phyloP scores from a whole-genome alignment of 2,329 filamentous ascomycete genomes.

The Coleophoma cylindrospora region DNA sequence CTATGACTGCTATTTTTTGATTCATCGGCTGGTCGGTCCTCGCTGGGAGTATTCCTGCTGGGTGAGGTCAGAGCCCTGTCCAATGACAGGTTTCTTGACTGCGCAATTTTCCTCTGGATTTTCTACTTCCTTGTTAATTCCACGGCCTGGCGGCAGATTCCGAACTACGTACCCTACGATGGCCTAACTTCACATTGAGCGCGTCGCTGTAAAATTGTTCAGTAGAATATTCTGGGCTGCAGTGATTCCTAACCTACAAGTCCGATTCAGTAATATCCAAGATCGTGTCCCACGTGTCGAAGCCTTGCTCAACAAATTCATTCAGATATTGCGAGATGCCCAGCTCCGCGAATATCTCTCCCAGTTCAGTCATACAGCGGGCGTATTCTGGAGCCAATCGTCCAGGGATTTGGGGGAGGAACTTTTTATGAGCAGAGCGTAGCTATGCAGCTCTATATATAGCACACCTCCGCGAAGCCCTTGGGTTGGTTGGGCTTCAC shows the following conservation, averaged over 20 bases:
- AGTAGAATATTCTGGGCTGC: conserved; percentile 2
- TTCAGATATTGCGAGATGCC: conserved; percentile 74
- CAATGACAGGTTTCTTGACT: conserved; percentile 55
- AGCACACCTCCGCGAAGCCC: neutral
- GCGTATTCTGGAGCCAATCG: conserved; percentile 24
- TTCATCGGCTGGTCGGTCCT: conserved; percentile 53
- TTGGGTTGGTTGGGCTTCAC: neutral
- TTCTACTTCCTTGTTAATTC: conserved; percentile 45
- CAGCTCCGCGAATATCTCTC: conserved; percentile 65
- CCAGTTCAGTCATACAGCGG: conserved; percentile 47
- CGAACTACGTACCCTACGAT: conserved; percentile 62
- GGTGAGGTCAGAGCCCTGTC: conserved; percentile 28
- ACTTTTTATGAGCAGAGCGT: no score
- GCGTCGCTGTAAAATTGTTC: conserved; percentile 47
- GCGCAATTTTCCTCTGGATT: conserved; percentile 78
- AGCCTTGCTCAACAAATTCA: conserved; percentile 70
- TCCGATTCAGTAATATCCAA: conserved; percentile 82
- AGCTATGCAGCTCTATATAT: conserved; percentile 1
- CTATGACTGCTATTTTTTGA: conserved; percentile 40
- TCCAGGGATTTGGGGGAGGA: conserved; percentile 15
- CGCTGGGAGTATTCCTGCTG: conserved; percentile 39
- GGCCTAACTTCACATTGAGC: conserved; percentile 73
- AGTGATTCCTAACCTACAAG: conserved; percentile 43
- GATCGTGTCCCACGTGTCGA: conserved; percentile 80
- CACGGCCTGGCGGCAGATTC: neutral